These are phyloP conservation scores for Globisporangium spinosum DNA, from an alignment of 352 stramenopile genomes.

Conservation along the genomic window DNA sequence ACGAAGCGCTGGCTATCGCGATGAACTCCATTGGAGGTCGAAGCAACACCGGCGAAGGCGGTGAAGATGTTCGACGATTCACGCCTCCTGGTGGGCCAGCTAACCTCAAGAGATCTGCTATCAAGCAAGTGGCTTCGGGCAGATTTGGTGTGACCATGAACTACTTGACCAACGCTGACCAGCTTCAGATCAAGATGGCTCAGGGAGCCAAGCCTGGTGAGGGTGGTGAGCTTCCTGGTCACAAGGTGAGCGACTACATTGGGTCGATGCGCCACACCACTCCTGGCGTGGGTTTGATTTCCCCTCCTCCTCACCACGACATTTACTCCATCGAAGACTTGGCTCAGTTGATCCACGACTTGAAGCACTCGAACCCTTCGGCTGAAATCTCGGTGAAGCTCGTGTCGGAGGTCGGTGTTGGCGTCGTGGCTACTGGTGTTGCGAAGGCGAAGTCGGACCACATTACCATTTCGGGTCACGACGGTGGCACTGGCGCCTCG, in stretches of 20 bases:
- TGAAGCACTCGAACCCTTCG: constrained; percentile 95
- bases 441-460: constrained; percentile 92
- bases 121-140: constrained; percentile 95
- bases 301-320: constrained; percentile 95
- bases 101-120: constrained; percentile 83
- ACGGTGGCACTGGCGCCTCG: constrained; percentile 94
- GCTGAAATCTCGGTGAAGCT: constrained; percentile 95
- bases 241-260: constrained; percentile 97
- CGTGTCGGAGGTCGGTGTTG: constrained; percentile 95
- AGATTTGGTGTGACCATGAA: constrained; percentile 96
- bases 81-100: constrained; percentile 33
- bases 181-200: constrained; percentile 99
- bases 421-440: constrained; percentile 92
- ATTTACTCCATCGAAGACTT: constrained; percentile 99
- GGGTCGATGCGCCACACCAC: constrained; percentile 94
- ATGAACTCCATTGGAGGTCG: constrained; percentile 94
- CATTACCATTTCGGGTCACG: constrained; percentile 94
- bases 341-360: constrained; percentile 96
- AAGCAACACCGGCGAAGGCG: constrained; percentile 96
- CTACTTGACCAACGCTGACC: constrained; percentile 96
- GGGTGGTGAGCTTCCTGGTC: constrained; percentile 94
- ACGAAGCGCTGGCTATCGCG: constrained; percentile 93
- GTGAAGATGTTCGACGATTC: constrained; percentile 89
- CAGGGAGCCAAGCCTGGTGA: constrained; percentile 96
- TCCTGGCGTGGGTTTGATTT: constrained; percentile 94